Evolutionary conservation across 139 green algal species (phyloP).

Genomic region (Chlorella sp.): DNA sequence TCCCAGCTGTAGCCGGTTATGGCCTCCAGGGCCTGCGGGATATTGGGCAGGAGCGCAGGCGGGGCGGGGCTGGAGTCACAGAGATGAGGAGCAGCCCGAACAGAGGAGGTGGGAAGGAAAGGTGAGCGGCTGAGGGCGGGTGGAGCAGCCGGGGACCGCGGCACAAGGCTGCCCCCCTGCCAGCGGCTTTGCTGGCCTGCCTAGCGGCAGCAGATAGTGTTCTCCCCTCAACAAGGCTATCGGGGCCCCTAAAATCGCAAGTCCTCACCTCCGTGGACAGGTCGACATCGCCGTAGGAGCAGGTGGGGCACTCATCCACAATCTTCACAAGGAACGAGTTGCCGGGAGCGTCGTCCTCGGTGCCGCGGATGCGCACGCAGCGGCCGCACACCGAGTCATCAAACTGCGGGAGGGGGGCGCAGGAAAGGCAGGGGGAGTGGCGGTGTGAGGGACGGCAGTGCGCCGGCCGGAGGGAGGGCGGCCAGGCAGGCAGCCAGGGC

Average conservation of each 20-base stretch:
- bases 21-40: neutral
- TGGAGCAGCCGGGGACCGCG: too few species aligned
- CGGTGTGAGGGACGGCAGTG: too few species aligned
- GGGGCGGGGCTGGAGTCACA: neutral
- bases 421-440: too few species aligned
- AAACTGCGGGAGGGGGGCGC: neutral
- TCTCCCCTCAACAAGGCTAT: too few species aligned
- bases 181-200: too few species aligned
- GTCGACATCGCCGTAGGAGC: neutral
- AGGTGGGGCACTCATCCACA: neutral
- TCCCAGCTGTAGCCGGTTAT: conserved; percentile 5
- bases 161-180: too few species aligned
- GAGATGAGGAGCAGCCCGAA: neutral
- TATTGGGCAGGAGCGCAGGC: neutral
- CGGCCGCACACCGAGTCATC: neutral
- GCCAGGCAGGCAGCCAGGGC: too few species aligned
- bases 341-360: neutral
- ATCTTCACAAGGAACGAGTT: conserved; percentile 7
- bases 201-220: too few species aligned
- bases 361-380: conserved; percentile 2
- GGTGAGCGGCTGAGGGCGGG: neutral
- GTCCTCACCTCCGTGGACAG: neutral
- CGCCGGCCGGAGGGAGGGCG: too few species aligned
- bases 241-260: too few species aligned
- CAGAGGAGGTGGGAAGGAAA: neutral